These are phyloP conservation scores for Penicillium sp. DNA, from an alignment of 2,329 filamentous ascomycete species.

Conservation along the genomic window DNA sequence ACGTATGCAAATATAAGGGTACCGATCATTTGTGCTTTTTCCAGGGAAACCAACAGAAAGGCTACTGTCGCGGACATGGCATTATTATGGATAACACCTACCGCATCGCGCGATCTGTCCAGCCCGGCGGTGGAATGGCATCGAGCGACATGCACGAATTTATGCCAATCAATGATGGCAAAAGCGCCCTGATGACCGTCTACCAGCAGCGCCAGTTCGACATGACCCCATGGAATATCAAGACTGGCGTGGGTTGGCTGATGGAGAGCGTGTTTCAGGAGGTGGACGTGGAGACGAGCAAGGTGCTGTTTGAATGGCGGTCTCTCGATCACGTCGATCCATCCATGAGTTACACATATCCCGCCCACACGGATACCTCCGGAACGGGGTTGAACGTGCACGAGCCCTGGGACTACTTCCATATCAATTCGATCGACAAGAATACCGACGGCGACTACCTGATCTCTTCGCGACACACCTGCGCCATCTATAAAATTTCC, in stretches of 20 bases:
- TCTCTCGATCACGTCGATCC: constrained; percentile 53
- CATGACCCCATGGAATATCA: constrained; percentile 45
- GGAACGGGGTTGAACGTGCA: constrained; percentile 49
- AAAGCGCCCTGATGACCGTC: constrained; percentile 41
- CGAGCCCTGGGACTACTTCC: constrained; percentile 48
- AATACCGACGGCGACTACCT: constrained; percentile 43
- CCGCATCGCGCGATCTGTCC: constrained; percentile 49
- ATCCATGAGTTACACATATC: constrained; percentile 48
- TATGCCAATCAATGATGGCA: constrained; percentile 47
- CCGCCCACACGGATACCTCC: constrained; percentile 45
- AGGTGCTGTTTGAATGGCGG: constrained; percentile 52
- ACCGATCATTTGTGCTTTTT: constrained; percentile 54
- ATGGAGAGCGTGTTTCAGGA: constrained; percentile 56
- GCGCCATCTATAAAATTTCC: constrained; percentile 43
- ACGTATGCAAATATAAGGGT: constrained; percentile 51
- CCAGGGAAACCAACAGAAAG: constrained; percentile 52
- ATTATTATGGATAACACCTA: constrained; percentile 55
- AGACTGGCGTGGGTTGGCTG: constrained; percentile 51
- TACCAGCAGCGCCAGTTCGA: constrained; percentile 49
- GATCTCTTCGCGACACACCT: constrained; percentile 43
- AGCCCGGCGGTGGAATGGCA: constrained; percentile 40
- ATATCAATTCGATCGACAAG: constrained; percentile 47
- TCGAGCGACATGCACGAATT: constrained; percentile 57
- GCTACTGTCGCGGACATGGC: constrained; percentile 54
- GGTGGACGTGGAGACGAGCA: constrained; percentile 51